Base-by-base conservation (phyloP, 202 grass and related monocot species). In the Elaeis oleifera region DNA sequence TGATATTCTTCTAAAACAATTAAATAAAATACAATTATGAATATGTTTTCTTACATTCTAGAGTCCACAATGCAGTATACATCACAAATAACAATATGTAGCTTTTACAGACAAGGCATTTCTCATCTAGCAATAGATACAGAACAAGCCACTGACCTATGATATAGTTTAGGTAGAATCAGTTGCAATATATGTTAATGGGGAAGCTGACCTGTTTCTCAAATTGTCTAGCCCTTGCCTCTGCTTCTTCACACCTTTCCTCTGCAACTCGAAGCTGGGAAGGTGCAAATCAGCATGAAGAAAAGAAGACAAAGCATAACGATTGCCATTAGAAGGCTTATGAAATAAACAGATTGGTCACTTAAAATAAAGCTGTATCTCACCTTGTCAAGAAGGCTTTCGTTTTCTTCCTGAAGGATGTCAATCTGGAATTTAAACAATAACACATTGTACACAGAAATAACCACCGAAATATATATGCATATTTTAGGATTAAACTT, bases 261-360 rank as follows among this genome's bases (percentile, higher is more conserved):
- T 97, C 92, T 89, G 82, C 77, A 70, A 88, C 65, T 11, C 67
- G 79, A 88, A 91, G 71, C 74, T 84, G 74, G 55, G 59, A 84
- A 85, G 49, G 78, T 54, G 52, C 32, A 82, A 61, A 70, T 75
- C 61, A 87, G 57, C 61, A 90, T 73, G 63, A 75, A 9, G 6
- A 65, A 69, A 54, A 73, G 6, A 8, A 50, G 23, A 51, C 3
- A 31, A 68, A 8, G 36, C 36, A 44, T 44, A 44, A 44, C 9
- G 11, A 44, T 44, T 44, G 36, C 36, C 36, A 44, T 44, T 44
- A 44, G 36, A 44, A 44, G 36, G 36, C 9, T 44, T 44, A 44
- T 44, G 36, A 44, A 44, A 44, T 44, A 44, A 44, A 44, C 36
- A 44, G 36, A 44, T 44, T 2, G 8, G 9, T 3, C 36, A 44